phyloP scores from a whole-genome alignment of 257 asterid genomes.

The Leptodermis oblonga region DNA sequence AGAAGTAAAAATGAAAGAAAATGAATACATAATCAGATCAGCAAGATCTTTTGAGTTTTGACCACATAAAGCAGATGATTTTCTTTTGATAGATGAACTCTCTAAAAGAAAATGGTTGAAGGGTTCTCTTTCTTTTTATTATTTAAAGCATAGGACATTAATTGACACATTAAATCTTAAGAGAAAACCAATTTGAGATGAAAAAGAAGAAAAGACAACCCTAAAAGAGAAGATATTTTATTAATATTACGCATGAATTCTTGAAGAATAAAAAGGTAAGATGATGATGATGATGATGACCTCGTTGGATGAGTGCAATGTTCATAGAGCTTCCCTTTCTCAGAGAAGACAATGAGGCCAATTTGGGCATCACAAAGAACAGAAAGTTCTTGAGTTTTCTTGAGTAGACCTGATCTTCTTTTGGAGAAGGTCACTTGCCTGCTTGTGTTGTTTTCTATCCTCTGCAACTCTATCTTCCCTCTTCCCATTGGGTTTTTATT shows the following conservation, averaged over 20 bases:
- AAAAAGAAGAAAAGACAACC: no score
- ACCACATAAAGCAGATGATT: not conserved
- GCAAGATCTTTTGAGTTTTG: not conserved
- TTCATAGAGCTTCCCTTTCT: slow-evolving; percentile 63
- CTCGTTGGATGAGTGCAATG: slow-evolving; percentile 53
- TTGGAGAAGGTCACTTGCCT: slow-evolving; percentile 83
- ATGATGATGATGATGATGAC: slow-evolving; percentile 24
- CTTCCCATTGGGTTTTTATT: slow-evolving; percentile 87
- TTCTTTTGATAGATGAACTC: not conserved
- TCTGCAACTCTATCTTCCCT: slow-evolving; percentile 77
- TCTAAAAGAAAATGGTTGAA: no score
- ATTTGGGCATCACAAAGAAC: slow-evolving; percentile 86
- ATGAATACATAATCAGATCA: no score
- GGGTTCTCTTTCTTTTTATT: no score
- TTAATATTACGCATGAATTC: not conserved
- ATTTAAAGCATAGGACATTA: no score
- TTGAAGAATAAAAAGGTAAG: not conserved
- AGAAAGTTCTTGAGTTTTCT: slow-evolving; percentile 87
- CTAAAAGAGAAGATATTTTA: not conserved
- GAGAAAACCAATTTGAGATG: no score
- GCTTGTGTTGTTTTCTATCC: slow-evolving; percentile 80
- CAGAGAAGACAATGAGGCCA: slow-evolving; percentile 69
- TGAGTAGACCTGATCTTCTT: slow-evolving; percentile 61
- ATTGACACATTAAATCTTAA: no score
- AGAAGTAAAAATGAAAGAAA: no score